Conservation (phyloP, 805 yeast genomes). For the Candida cerambycidarum region DNA sequence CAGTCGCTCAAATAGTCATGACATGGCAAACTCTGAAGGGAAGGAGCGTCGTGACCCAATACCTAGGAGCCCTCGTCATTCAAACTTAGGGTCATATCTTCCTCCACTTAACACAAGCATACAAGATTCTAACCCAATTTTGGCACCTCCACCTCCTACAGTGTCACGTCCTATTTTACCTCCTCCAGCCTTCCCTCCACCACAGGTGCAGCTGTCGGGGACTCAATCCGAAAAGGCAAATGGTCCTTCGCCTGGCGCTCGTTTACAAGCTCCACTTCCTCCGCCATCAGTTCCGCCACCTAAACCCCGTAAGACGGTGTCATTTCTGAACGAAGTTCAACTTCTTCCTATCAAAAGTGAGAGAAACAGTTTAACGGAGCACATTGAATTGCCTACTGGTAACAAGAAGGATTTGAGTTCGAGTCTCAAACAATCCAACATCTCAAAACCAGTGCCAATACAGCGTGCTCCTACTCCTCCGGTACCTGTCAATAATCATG, state of each 20-base stretch:
- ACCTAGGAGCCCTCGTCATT: conserved; percentile 1
- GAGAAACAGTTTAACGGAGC: no score
- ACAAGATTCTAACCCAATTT: background rate
- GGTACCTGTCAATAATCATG: no score
- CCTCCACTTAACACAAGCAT: background rate
- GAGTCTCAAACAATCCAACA: no score
- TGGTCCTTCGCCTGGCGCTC: background rate
- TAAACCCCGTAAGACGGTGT: background rate
- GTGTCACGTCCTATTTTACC: no score
- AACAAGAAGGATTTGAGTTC: no score
- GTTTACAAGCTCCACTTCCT: conserved; percentile 2
- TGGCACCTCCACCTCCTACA: no score
- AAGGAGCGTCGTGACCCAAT: background rate
- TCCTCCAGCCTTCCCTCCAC: background rate
- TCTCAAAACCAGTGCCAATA: no score
- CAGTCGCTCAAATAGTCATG: background rate
- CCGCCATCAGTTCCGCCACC: conserved; percentile 11
- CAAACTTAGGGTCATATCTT: background rate
- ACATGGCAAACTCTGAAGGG: background rate
- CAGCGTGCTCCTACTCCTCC: no score
- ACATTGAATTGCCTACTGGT: no score
- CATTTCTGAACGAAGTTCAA: background rate
- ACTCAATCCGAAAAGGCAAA: no score
- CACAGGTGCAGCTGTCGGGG: no score
- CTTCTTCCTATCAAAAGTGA: no score